A percentile compares a stretch with the other conserved stretches of the same genome.
These are phyloP conservation scores for Alternaria novae-zelandiae DNA, from an alignment of 2,329 filamentous ascomycete genomes.

Conservation along the genomic window DNA sequence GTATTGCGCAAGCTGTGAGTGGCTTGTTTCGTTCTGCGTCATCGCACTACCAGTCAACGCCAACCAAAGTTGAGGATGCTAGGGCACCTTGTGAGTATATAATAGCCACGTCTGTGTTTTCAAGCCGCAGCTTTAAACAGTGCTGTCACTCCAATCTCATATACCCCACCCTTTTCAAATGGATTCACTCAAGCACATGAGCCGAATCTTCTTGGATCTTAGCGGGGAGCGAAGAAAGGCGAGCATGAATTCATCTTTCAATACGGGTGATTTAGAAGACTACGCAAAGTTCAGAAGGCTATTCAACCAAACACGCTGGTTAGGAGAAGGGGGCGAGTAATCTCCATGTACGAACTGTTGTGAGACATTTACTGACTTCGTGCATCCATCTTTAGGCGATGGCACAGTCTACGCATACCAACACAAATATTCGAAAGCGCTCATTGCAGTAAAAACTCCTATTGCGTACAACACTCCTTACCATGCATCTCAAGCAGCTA, in stretches of 20 bases:
- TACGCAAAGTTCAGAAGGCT: not conserved
- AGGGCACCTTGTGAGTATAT: not conserved
- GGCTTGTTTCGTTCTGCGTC: not conserved
- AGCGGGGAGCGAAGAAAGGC: not conserved
- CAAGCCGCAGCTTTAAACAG: not conserved
- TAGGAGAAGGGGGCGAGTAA: slow-evolving; percentile 16
- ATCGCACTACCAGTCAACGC: not conserved
- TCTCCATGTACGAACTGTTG: too few relatives aligned
- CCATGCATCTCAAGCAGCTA: not conserved
- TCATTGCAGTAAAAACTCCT: slow-evolving; percentile 5
- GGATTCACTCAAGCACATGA: not conserved
- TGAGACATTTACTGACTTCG: too few relatives aligned
- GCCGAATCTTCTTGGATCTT: not conserved
- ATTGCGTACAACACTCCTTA: not conserved
- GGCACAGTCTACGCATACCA: slow-evolving; percentile 11
- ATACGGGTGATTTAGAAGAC: not conserved
- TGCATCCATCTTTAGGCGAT: not conserved
- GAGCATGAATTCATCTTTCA: not conserved
- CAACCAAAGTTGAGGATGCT: not conserved
- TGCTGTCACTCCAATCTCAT: not conserved
- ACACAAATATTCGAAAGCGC: not conserved
- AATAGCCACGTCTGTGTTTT: not conserved
- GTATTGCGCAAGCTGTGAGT: not conserved
- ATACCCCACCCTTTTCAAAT: not conserved
- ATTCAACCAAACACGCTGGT: not conserved